Evolutionary conservation across 495 filamentous ascomycete genomes (phyloP).

Genomic region (Collariella sp.): DNA sequence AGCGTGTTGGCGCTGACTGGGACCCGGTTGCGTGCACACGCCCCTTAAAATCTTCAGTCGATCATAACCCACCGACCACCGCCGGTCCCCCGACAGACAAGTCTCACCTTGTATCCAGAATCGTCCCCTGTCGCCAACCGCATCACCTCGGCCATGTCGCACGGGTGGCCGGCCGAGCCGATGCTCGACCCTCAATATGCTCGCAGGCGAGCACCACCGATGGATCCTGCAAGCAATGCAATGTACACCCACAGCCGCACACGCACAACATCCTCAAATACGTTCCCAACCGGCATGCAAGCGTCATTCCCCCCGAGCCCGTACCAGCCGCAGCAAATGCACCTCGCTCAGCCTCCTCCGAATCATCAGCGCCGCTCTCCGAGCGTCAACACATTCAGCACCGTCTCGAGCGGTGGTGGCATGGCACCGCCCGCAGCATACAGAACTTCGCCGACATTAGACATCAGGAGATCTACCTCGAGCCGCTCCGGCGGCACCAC

Average conservation of each 20-base stretch:
- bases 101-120: background rate
- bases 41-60: background rate
- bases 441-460: slow-evolving; percentile 44
- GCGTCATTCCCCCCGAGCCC: slow-evolving; percentile 3
- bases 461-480: slow-evolving; percentile 67
- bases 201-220: slow-evolving; percentile 24
- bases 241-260: slow-evolving; percentile 45
- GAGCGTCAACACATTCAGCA: slow-evolving; percentile 69
- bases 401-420: slow-evolving; percentile 46
- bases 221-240: slow-evolving; percentile 28
- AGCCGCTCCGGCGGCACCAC: slow-evolving; percentile 55
- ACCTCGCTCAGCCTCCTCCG: slow-evolving; percentile 31
- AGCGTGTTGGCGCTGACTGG: background rate
- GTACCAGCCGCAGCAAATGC: slow-evolving; percentile 27
- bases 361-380: slow-evolving; percentile 53
- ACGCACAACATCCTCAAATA: slow-evolving; percentile 54
- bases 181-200: slow-evolving; percentile 24
- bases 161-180: slow-evolving; percentile 12
- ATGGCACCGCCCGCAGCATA: slow-evolving; percentile 36
- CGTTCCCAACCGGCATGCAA: slow-evolving; percentile 31
- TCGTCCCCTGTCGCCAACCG: background rate
- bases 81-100: background rate
- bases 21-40: background rate
- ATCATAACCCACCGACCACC: background rate
- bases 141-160: slow-evolving; percentile 8